Conservation (phyloP, 2,329 filamentous ascomycete species). For the Epichloe aotearoae region DNA sequence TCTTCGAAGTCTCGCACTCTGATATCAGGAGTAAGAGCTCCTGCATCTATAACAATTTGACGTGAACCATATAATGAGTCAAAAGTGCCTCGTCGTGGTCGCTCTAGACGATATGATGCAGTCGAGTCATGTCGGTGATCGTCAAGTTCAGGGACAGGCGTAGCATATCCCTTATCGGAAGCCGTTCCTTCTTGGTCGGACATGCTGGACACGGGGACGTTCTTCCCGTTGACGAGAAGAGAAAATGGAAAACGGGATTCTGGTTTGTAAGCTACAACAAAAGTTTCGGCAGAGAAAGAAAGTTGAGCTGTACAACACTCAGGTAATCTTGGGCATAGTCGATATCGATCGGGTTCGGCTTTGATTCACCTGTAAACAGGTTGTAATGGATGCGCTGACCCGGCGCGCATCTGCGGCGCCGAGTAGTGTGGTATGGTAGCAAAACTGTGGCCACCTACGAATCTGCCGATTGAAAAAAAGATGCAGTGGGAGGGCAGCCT, state of each 20-base stretch:
- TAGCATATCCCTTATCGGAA: slow-evolving; percentile 52
- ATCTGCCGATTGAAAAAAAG: background rate
- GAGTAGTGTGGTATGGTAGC: slow-evolving; percentile 18
- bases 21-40: slow-evolving; percentile 20
- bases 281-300: background rate
- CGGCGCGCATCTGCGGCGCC: slow-evolving; percentile 25
- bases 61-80: slow-evolving; percentile 52
- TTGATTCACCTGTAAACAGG: background rate
- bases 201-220: slow-evolving; percentile 35
- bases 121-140: slow-evolving; percentile 65
- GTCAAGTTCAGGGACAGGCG: slow-evolving; percentile 69
- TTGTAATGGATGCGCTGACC: slow-evolving; percentile 8
- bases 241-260: background rate
- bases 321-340: slow-evolving; percentile 5
- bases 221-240: background rate
- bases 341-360: background rate
- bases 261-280: background rate
- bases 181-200: slow-evolving; percentile 48
- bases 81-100: slow-evolving; percentile 57
- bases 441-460: slow-evolving; percentile 13
- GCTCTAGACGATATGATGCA: slow-evolving; percentile 46
- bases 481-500: background rate
- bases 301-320: slow-evolving; percentile 18
- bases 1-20: slow-evolving; percentile 73
- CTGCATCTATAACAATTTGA: slow-evolving; percentile 27